phyloP scores from a whole-genome alignment of 2,329 filamentous ascomycete species.

The Cladophialophora psammophila region DNA sequence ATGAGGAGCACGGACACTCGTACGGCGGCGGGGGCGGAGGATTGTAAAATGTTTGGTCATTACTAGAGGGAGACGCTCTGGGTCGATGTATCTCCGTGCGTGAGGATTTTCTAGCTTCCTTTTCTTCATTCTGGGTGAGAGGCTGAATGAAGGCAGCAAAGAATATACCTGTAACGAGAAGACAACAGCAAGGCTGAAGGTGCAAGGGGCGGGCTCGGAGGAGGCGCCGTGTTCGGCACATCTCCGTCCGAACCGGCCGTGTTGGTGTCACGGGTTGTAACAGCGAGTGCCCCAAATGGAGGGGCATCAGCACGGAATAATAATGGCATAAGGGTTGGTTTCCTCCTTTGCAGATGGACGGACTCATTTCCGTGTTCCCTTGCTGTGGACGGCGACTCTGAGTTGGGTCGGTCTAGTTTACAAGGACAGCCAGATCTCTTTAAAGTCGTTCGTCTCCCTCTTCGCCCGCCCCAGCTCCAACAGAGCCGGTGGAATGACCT shows the following conservation, averaged over 20 bases:
- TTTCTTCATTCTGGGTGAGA: too few relatives aligned
- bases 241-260: not conserved
- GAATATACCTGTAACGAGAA: too few relatives aligned
- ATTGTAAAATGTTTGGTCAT: too few relatives aligned
- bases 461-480: slow-evolving; percentile 1
- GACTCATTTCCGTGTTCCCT: not conserved
- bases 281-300: not conserved
- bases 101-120: too few relatives aligned
- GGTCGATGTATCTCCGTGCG: too few relatives aligned
- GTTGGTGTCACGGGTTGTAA: not conserved
- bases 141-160: too few relatives aligned
- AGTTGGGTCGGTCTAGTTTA: not conserved
- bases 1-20: too few relatives aligned
- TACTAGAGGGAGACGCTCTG: too few relatives aligned
- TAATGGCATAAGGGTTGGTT: too few relatives aligned
- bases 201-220: not conserved
- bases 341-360: not conserved
- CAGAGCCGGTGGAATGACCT: slow-evolving; percentile 11
- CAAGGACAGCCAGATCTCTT: slow-evolving; percentile 11
- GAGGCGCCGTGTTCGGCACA: not conserved
- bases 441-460: slow-evolving; percentile 9
- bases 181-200: not conserved
- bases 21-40: too few relatives aligned
- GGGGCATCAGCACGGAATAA: not conserved
- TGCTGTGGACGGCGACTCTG: too few relatives aligned